Evolutionary conservation across 1,139 yeast genomes (phyloP).

Genomic region (Suhomyces maxii): DNA sequence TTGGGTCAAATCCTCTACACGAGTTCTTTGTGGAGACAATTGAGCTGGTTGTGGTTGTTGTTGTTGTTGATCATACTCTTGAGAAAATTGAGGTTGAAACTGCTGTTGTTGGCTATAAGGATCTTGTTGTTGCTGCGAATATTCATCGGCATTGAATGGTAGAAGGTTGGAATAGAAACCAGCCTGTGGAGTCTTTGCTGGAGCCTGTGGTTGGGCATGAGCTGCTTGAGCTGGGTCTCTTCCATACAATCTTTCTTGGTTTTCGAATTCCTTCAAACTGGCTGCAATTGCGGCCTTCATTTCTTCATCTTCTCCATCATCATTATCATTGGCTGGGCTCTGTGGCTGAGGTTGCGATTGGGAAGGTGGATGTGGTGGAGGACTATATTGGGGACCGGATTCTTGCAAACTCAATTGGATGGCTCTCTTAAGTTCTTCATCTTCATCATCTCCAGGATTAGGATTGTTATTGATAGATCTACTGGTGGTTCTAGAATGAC

Average conservation of each 20-base stretch:
- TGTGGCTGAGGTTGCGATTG: constrained; percentile 8
- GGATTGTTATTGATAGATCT: neutral
- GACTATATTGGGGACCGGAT: constrained; percentile 24
- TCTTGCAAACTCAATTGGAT: constrained; percentile 77
- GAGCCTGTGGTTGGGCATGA: constrained; percentile 9
- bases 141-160: constrained; percentile 13
- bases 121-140: neutral
- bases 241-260: constrained; percentile 25
- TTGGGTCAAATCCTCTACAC: constrained; percentile 44
- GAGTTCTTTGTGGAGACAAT: constrained; percentile 6
- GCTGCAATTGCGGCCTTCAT: constrained; percentile 96
- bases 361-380: constrained; percentile 14
- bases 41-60: constrained; percentile 10
- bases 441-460: constrained; percentile 51
- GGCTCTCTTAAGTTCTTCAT: constrained; percentile 77
- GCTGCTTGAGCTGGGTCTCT: constrained; percentile 13
- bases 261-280: constrained; percentile 71
- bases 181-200: constrained; percentile 20
- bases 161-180: constrained; percentile 34
- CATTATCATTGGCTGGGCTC: constrained; percentile 15
- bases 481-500: neutral
- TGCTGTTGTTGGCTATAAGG: constrained; percentile 4
- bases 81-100: constrained; percentile 1
- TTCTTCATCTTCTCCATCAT: constrained; percentile 80
- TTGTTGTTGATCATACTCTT: constrained; percentile 4